Evolutionary conservation across 2,329 filamentous ascomycete genomes (phyloP), one percentile per base, ranked within the genome.

Genomic region (Dothideomycetidae sp.): DNA sequence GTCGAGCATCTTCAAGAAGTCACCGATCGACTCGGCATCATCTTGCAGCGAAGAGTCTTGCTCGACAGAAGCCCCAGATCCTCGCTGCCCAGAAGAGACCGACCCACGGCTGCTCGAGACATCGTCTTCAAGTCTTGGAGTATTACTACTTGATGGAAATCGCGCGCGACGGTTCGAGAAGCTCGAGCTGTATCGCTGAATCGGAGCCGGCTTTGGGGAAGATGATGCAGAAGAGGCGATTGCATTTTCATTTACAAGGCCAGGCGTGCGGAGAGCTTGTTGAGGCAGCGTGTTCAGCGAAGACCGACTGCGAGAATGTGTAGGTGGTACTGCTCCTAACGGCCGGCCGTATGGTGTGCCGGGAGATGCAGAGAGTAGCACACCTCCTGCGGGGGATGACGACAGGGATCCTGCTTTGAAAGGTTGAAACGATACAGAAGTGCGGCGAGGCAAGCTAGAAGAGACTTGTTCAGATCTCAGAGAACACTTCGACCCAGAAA

Each of bases 341-440:
- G 55, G 48, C 40, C 63, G 58, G 37, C 58, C 56, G 15, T 64
- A 48, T 2, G 62, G 63, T 15, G 60, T 66, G 42, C 68, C 62
- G 18, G 70, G 71, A 5, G 70, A 74, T 5, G 62, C 60, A n/a
- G 64, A 64, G 29, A 68, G 60, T 29, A 66, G 61, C 3, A 63
- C 44, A n/a, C 52, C 59, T 18, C 64, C 59, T n/a, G 69, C 66
- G 12, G 86, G 88, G 3, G 86, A 94, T 3, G 81, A 84, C 2
- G 86, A 93, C n/a, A 96, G 66, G 1, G 88, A 92, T 9, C 88
- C 88, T 10, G 86, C 83, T 59, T 98, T 98, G 65, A 98, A 98
- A 0, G 88, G 86, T 49, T 92, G 83, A 50, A 94, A 93, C 1
- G 83, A 92, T 14, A 93, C 73, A 0, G 84, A 94, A 5, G 81